These are phyloP conservation scores for Paspalum notatum DNA, from an alignment of 176 grass and related monocot species.

Conservation along the genomic window DNA sequence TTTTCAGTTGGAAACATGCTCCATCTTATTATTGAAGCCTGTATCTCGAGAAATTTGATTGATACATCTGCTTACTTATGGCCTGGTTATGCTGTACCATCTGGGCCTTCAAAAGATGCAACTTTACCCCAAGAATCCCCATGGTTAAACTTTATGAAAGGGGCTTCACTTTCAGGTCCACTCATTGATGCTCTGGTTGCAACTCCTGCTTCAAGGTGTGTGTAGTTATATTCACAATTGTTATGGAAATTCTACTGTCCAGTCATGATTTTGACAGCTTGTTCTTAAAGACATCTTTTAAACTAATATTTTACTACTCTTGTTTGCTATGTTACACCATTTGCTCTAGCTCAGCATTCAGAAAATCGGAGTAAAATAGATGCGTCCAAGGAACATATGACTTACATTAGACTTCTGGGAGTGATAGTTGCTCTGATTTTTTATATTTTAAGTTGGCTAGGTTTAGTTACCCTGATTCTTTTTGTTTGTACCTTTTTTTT, in stretches of 20 bases:
- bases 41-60: constrained; percentile 92
- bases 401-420: neutral
- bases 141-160: constrained; percentile 90
- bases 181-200: constrained; percentile 75
- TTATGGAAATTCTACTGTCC: neutral
- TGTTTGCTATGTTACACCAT: constrained; percentile 11
- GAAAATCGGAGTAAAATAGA: constrained; percentile 15
- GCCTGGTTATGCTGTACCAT: constrained; percentile 76
- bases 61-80: constrained; percentile 93
- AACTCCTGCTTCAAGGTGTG: constrained; percentile 91
- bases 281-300: constrained; percentile 1
- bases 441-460: neutral
- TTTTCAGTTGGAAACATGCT: constrained; percentile 92
- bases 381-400: neutral
- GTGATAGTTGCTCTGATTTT: neutral
- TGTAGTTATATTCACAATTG: constrained; percentile 18
- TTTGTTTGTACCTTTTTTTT: constrained; percentile 5
- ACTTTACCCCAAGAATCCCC: constrained; percentile 75
- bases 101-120: constrained; percentile 67
- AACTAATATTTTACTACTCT: neutral
- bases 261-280: neutral
- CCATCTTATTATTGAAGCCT: constrained; percentile 96
- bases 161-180: constrained; percentile 71
- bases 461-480: constrained; percentile 16
- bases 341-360: neutral